These are phyloP conservation scores for Ceratobasidium sp. DNA, from an alignment of 1,284 basidiomycete species.

Conservation along the genomic window DNA sequence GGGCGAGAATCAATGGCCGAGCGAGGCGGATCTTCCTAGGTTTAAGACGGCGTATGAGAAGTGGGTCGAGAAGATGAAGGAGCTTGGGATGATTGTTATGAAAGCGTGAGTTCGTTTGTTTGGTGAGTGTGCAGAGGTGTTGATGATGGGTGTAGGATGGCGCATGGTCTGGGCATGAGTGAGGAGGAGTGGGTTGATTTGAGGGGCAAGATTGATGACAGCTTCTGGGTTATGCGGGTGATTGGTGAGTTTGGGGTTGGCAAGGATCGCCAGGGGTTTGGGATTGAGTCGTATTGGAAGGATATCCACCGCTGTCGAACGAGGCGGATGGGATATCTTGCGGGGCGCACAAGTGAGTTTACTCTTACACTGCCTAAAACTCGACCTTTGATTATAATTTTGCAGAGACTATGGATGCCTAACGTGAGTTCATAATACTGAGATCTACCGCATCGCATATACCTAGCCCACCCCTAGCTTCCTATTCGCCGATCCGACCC, in stretches of 20 bases:
- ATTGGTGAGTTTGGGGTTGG: conserved; percentile 68
- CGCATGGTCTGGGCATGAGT: conserved; percentile 80
- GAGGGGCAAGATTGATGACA: conserved; percentile 76
- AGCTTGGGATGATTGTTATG: conserved; percentile 81
- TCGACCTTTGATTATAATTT: neutral
- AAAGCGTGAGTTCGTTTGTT: conserved; percentile 71
- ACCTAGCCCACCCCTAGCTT: conserved; percentile 65
- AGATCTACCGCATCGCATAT: conserved; percentile 45
- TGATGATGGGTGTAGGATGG: conserved; percentile 70
- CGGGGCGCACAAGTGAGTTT: conserved; percentile 81
- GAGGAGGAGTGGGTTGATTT: conserved; percentile 77
- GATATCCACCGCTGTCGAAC: conserved; percentile 86
- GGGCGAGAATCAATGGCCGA: conserved; percentile 90
- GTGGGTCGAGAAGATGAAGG: conserved; percentile 88
- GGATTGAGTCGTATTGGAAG: conserved; percentile 58
- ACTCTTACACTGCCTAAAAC: too few species aligned
- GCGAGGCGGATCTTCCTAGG: conserved; percentile 59
- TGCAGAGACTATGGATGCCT: conserved; percentile 86
- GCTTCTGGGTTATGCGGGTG: conserved; percentile 89
- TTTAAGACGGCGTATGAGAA: conserved; percentile 74
- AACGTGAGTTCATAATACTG: conserved; percentile 67
- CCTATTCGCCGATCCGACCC: conserved; percentile 82
- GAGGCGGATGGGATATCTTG: conserved; percentile 85
- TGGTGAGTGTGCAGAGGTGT: neutral
- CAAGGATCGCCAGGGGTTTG: neutral